A percentile compares a stretch with the other conserved stretches of the same genome.
Conservation (phyloP, 495 filamentous ascomycete genomes). For the Talaromyces adpressus region DNA sequence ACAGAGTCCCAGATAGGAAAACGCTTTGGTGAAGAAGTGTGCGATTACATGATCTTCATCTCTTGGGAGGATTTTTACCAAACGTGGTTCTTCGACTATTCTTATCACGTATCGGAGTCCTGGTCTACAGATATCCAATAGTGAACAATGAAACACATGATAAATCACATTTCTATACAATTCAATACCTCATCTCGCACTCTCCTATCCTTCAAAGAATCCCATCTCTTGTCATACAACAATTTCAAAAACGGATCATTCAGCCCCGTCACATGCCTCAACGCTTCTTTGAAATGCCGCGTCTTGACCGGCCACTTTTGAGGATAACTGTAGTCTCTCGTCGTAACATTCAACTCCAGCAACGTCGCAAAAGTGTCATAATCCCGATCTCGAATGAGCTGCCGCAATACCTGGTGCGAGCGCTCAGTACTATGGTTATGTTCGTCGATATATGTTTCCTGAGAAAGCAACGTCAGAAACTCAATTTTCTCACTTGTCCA, state of each 20-base stretch:
- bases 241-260: conserved; percentile 30
- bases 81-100: too few relatives aligned
- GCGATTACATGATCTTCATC: too few relatives aligned
- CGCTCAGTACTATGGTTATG: conserved; percentile 13
- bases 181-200: conserved; percentile 18
- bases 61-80: too few relatives aligned
- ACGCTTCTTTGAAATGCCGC: conserved; percentile 20
- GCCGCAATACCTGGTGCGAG: conserved; percentile 18
- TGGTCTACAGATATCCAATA: neutral
- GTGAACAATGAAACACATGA: neutral
- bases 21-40: neutral
- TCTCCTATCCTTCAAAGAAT: conserved; percentile 13
- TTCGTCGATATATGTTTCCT: conserved; percentile 30
- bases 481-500: conserved; percentile 36
- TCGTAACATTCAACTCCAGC: conserved; percentile 21
- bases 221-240: conserved; percentile 28
- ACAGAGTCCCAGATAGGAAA: neutral
- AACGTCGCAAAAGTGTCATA: conserved; percentile 26
- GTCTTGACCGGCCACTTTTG: conserved; percentile 24
- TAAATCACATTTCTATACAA: neutral
- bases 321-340: conserved; percentile 24
- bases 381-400: conserved; percentile 28
- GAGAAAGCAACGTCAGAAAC: conserved; percentile 30
- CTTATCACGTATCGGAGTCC: neutral
- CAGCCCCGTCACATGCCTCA: conserved; percentile 18